Conservation (phyloP, 2,329 filamentous ascomycete species). For the Colletotrichum sp. region DNA sequence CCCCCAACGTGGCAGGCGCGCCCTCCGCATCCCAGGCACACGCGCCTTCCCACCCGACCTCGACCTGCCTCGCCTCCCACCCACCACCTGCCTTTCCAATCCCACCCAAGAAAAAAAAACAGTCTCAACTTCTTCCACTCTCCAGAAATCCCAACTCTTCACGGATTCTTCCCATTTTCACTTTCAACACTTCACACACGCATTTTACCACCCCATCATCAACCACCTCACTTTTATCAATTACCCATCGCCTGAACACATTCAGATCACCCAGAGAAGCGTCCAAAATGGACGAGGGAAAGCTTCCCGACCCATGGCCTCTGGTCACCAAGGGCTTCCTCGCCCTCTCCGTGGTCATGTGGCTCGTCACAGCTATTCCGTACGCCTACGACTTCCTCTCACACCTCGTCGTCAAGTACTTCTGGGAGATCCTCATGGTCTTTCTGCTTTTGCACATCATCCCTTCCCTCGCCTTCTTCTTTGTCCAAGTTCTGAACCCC, state of each 20-base stretch:
- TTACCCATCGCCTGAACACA: neutral
- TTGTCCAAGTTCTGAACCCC: neutral
- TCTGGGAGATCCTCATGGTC: neutral
- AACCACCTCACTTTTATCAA: neutral
- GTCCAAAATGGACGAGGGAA: neutral
- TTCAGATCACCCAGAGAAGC: neutral
- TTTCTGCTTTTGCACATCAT: neutral
- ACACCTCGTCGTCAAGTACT: neutral
- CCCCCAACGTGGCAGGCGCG: neutral
- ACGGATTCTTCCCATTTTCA: neutral
- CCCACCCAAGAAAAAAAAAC: neutral
- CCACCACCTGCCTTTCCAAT: neutral
- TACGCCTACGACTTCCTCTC: neutral
- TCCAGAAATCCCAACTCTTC: neutral
- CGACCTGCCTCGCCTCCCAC: neutral
- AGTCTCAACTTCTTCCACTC: neutral
- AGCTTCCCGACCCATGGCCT: neutral
- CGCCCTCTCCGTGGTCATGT: neutral
- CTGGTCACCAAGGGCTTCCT: neutral
- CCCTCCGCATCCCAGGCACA: neutral
- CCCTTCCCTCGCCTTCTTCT: neutral
- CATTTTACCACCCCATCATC: neutral
- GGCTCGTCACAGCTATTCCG: neutral
- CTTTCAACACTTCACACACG: neutral
- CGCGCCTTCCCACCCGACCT: neutral